Conservation (phyloP, 768 basidiomycete genomes). For the Psilocybe azurescens region DNA sequence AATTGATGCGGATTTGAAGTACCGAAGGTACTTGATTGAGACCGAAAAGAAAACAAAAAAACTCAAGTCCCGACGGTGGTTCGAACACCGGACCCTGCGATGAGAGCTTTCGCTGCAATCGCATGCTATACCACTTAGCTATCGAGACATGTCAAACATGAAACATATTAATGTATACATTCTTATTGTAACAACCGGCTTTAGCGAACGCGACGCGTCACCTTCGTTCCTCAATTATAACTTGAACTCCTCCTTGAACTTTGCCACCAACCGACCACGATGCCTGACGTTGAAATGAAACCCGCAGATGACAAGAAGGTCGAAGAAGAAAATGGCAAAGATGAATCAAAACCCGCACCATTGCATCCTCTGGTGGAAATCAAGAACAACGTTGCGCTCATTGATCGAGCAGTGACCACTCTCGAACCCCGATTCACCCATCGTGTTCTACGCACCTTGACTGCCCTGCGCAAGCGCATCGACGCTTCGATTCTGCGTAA, state of each 20-base stretch:
- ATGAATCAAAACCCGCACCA: constrained; percentile 50
- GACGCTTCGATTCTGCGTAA: constrained; percentile 65
- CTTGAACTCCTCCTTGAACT: constrained; percentile 12
- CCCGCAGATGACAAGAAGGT: constrained; percentile 51
- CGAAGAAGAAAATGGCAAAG: constrained; percentile 43
- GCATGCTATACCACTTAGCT: constrained; percentile 59
- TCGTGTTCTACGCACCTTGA: constrained; percentile 83
- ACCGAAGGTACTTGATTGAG: too few relatives aligned
- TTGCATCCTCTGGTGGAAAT: constrained; percentile 77
- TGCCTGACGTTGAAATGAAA: constrained; percentile 77
- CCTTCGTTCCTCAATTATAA: constrained; percentile 15
- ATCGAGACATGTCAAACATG: constrained; percentile 34
- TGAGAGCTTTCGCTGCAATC: constrained; percentile 44
- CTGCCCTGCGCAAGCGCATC: constrained; percentile 78
- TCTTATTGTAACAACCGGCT: not conserved
- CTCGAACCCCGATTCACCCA: constrained; percentile 94
- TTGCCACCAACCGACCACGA: constrained; percentile 36
- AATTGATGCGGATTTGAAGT: too few relatives aligned
- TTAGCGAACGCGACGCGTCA: constrained; percentile 40
- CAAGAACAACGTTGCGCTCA: constrained; percentile 76
- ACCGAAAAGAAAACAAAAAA: constrained; percentile 19
- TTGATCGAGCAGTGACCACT: constrained; percentile 80
- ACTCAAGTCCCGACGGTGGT: constrained; percentile 46
- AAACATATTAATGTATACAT: too few relatives aligned
- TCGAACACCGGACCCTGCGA: constrained; percentile 53